phyloP scores from a whole-genome alignment of 768 basidiomycete genomes.

The Naematelia encephala region DNA sequence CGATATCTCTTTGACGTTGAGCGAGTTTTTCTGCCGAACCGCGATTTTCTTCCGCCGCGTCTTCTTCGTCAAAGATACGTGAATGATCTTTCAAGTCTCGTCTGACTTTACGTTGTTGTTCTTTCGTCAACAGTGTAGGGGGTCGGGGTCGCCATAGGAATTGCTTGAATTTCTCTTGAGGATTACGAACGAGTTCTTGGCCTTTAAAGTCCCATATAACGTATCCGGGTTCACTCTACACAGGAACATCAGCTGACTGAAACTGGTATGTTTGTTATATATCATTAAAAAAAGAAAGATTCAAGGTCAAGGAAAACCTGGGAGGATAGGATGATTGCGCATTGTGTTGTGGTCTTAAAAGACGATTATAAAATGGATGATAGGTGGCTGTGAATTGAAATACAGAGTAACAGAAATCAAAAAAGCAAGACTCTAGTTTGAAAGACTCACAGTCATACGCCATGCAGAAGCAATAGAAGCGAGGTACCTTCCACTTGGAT shows the following conservation, averaged over 20 bases:
- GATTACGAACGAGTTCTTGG: conserved; percentile 78
- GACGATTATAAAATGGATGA: too few relatives aligned
- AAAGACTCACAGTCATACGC: conserved; percentile 77
- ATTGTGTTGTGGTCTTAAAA: too few relatives aligned
- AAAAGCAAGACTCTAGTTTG: neutral
- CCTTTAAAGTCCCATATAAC: conserved; percentile 98
- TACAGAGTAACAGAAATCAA: neutral
- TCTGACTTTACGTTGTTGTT: conserved; percentile 79
- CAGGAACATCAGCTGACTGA: conserved; percentile 9
- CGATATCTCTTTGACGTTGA: conserved; percentile 81
- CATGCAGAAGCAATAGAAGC: conserved; percentile 91
- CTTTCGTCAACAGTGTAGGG: conserved; percentile 75
- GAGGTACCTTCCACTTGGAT: conserved; percentile 89
- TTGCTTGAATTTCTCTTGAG: conserved; percentile 94
- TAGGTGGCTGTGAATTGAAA: neutral
- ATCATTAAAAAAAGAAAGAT: neutral
- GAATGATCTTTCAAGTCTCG: conserved; percentile 89
- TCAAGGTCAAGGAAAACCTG: neutral
- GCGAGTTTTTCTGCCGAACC: conserved; percentile 91
- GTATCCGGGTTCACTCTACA: conserved; percentile 90
- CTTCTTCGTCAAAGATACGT: conserved; percentile 90
- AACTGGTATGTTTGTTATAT: neutral
- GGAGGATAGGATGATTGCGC: neutral
- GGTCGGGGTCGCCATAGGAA: conserved; percentile 99
- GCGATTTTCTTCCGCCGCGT: conserved; percentile 89